These are phyloP conservation scores for Fusarium sp. DNA, from an alignment of 2,329 filamentous ascomycete species.

Conservation along the genomic window DNA sequence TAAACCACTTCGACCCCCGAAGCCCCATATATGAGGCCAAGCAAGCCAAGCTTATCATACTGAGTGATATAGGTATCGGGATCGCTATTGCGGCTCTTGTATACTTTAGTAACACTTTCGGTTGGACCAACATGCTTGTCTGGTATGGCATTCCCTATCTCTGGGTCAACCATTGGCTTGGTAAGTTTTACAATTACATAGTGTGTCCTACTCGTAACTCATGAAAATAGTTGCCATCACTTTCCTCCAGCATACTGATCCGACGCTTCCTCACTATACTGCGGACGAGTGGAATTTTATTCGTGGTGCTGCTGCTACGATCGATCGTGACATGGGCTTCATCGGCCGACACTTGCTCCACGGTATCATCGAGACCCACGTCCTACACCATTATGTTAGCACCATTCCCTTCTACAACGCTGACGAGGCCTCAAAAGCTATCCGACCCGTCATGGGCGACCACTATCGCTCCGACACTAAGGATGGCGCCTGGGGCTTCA, in stretches of 20 bases:
- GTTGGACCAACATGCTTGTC: conserved; percentile 85
- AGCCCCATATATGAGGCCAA: conserved; percentile 92
- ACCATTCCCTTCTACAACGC: conserved; percentile 97
- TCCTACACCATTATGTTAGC: conserved; percentile 96
- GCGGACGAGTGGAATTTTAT: conserved; percentile 89
- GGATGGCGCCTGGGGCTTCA: conserved; percentile 83
- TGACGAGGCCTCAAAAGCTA: conserved; percentile 92
- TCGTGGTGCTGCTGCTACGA: conserved; percentile 92
- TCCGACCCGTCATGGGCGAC: conserved; percentile 92
- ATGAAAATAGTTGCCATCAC: conserved; percentile 83
- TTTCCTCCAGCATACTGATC: conserved; percentile 97
- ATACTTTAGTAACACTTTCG: conserved; percentile 61
- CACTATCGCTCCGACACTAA: conserved; percentile 89
- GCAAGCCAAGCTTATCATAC: conserved; percentile 85
- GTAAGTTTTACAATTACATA: conserved; percentile 66
- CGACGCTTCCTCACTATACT: conserved; percentile 91
- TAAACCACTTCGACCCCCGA: conserved; percentile 93
- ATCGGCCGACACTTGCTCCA: conserved; percentile 90
- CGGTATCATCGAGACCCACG: conserved; percentile 97
- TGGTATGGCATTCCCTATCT: conserved; percentile 97
- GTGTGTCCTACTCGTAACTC: too few relatives aligned
- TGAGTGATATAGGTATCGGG: conserved; percentile 85
- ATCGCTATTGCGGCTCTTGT: conserved; percentile 48
- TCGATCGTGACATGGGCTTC: conserved; percentile 97
- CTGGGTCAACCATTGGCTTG: conserved; percentile 99